phyloP scores from a whole-genome alignment of 768 basidiomycete species.

The Calocera viscosa region DNA sequence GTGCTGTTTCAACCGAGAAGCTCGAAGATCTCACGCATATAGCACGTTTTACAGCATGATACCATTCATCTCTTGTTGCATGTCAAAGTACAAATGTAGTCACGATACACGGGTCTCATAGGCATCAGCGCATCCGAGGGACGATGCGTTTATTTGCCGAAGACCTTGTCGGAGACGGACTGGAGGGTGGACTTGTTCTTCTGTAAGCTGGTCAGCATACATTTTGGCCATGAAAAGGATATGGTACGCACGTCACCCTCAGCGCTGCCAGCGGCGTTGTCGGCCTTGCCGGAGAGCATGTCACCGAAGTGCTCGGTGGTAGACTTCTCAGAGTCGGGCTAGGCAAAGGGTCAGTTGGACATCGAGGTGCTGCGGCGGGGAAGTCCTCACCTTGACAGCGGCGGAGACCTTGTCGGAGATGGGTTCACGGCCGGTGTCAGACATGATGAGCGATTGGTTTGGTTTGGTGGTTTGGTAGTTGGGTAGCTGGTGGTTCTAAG shows the following conservation, averaged over 20 bases:
- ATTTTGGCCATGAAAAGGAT: no score
- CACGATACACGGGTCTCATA: not conserved
- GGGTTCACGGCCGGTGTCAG: conserved; percentile 45
- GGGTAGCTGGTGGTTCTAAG: not conserved
- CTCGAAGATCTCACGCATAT: no score
- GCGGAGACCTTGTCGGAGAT: conserved; percentile 45
- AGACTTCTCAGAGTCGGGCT: conserved; percentile 53
- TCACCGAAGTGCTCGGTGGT: conserved; percentile 40
- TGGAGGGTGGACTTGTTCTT: conserved; percentile 3
- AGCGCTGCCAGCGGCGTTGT: conserved; percentile 37
- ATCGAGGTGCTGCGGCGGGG: not conserved
- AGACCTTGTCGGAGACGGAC: not conserved
- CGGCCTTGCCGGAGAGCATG: conserved; percentile 36
- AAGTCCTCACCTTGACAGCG: conserved; percentile 36
- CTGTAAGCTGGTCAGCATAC: not conserved
- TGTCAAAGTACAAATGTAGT: conserved; percentile 2
- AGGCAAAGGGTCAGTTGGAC: not conserved
- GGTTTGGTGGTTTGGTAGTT: not conserved
- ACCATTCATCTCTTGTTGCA: not conserved
- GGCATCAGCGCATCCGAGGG: not conserved
- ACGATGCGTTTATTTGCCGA: not conserved
- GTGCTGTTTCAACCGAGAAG: no score
- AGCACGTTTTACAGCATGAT: not conserved
- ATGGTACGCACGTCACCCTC: conserved; percentile 36
- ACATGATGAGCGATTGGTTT: conserved; percentile 30